These are phyloP conservation scores for Phoenix dactylifera DNA, from an alignment of 176 grass and related monocot genomes.

Conservation along the genomic window DNA sequence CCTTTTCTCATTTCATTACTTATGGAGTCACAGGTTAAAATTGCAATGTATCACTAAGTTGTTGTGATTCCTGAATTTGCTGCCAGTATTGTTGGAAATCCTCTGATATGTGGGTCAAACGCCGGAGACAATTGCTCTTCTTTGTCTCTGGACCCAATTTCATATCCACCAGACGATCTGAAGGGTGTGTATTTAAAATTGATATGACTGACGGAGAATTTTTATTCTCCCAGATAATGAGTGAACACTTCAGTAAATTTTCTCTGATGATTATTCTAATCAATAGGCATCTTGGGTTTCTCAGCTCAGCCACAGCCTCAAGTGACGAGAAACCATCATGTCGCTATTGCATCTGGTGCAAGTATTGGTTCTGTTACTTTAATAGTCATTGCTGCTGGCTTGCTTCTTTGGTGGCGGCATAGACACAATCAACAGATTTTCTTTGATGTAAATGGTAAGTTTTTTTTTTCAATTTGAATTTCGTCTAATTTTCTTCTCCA, in stretches of 20 bases:
- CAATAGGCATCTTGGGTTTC: constrained; percentile 13
- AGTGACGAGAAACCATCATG: constrained; percentile 32
- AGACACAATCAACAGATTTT: constrained; percentile 60
- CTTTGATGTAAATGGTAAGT: constrained; percentile 64
- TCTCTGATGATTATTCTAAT: neutral
- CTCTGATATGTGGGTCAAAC: constrained; percentile 49
- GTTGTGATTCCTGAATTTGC: neutral
- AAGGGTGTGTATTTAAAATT: neutral
- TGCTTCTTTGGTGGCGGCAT: constrained; percentile 23
- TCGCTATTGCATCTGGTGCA: constrained; percentile 29
- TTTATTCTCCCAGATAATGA: neutral
- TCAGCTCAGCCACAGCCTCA: constrained; percentile 57
- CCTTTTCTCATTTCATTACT: neutral
- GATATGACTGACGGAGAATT: neutral
- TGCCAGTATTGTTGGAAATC: constrained; percentile 75
- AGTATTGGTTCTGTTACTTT: constrained; percentile 10
- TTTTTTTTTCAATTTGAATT: neutral
- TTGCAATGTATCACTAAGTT: no score
- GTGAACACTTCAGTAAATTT: no score
- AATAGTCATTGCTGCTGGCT: constrained; percentile 6
- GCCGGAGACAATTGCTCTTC: constrained; percentile 65
- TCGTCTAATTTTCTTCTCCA: neutral
- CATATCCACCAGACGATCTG: constrained; percentile 73
- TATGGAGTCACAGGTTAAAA: neutral
- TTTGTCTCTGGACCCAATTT: constrained; percentile 63